Evolutionary conservation across 2,329 filamentous ascomycete species (phyloP).

Genomic region (Ophiostoma quercus): DNA sequence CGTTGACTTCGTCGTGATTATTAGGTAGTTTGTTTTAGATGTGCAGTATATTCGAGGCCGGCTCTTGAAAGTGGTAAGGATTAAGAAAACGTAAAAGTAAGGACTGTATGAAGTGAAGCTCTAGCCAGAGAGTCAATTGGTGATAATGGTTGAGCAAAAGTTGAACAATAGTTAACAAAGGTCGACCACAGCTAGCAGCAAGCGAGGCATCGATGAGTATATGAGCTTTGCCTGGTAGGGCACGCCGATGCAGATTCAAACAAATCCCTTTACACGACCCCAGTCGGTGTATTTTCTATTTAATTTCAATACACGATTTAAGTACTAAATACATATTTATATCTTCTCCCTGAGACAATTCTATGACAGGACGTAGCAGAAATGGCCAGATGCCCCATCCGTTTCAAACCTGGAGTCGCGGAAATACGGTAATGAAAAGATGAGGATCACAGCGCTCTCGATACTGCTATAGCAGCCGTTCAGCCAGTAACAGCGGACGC

Average conservation of each 20-base stretch:
- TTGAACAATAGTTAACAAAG: not conserved
- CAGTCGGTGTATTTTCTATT: not conserved
- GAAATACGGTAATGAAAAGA: not conserved
- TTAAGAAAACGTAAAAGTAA: not conserved
- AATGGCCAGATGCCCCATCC: slow-evolving; percentile 3
- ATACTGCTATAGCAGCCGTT: not conserved
- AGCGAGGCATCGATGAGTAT: not conserved
- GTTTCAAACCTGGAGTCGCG: not conserved
- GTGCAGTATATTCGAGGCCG: not conserved
- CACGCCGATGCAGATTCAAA: not conserved
- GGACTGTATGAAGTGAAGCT: slow-evolving; percentile 11
- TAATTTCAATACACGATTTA: not conserved
- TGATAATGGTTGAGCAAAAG: not conserved
- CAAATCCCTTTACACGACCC: not conserved
- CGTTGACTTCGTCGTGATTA: not conserved
- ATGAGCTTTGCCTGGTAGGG: not conserved
- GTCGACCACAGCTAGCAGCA: not conserved
- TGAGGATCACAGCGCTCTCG: not conserved
- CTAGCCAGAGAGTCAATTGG: slow-evolving; percentile 7
- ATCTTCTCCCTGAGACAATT: not conserved
- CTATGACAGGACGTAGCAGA: slow-evolving; percentile 13
- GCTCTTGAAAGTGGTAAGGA: slow-evolving; percentile 4
- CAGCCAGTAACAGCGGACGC: not conserved
- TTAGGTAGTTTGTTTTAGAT: not conserved
- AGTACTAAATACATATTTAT: not conserved